phyloP scores from a whole-genome alignment of 169 alveolate species.

The Cryptosporidium sp. region DNA sequence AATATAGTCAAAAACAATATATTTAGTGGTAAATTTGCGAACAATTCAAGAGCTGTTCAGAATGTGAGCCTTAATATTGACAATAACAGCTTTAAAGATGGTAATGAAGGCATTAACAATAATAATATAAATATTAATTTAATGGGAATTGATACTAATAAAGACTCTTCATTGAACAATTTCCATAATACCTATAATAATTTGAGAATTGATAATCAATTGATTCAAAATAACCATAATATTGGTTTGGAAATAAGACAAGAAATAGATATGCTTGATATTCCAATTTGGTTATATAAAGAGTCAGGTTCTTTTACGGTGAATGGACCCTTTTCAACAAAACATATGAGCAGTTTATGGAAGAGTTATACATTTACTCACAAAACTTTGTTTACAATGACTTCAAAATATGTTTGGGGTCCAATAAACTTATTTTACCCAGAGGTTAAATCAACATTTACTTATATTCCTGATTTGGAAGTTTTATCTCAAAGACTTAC shows the following conservation, averaged over 20 bases:
- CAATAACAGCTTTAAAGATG: not conserved
- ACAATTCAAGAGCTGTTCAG: not conserved
- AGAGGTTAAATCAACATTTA: slow-evolving; percentile 8
- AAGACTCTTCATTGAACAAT: not conserved
- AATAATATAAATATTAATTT: no score
- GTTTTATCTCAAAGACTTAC: not conserved
- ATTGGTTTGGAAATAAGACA: not conserved
- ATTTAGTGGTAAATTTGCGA: not conserved
- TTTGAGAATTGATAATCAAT: slow-evolving; percentile 3
- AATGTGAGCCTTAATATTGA: not conserved
- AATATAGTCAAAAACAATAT: not conserved
- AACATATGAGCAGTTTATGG: slow-evolving; percentile 22
- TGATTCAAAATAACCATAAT: not conserved
- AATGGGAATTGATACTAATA: not conserved
- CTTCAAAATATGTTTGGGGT: slow-evolving; percentile 21
- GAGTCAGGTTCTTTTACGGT: slow-evolving; percentile 1
- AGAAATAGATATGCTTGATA: not conserved
- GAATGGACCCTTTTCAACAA: slow-evolving; percentile 35
- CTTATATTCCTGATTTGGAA: slow-evolving; percentile 33
- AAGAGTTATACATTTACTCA: slow-evolving; percentile 16
- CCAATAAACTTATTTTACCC: slow-evolving; percentile 35
- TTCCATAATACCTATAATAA: not conserved
- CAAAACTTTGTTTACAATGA: not conserved
- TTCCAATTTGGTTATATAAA: slow-evolving; percentile 41
- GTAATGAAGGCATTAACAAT: not conserved